phyloP scores from a whole-genome alignment of 2,329 filamentous ascomycete species.

The Hymenoscyphus repandus region DNA sequence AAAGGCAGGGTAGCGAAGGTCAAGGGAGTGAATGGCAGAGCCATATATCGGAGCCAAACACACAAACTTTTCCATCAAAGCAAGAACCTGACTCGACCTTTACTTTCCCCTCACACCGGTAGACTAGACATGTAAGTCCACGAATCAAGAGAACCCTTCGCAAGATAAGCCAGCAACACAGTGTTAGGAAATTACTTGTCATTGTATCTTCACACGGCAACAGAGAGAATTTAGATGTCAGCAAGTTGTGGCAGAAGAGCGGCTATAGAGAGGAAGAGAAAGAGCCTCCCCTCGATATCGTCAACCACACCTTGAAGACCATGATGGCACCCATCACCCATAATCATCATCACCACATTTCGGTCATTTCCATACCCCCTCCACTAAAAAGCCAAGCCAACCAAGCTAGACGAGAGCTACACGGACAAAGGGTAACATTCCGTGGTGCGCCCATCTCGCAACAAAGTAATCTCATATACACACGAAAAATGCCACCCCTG shows the following conservation, averaged over 20 bases:
- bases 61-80: too few species aligned
- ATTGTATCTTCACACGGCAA: conserved; percentile 4
- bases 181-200: conserved; percentile 15
- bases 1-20: too few species aligned
- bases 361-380: not conserved
- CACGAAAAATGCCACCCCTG: conserved; percentile 18
- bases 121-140: too few species aligned
- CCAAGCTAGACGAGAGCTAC: conserved; percentile 12
- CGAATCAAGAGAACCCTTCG: too few species aligned
- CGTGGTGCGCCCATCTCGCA: conserved; percentile 11
- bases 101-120: too few species aligned
- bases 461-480: conserved; percentile 29
- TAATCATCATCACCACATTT: too few species aligned
- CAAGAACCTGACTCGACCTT: too few species aligned
- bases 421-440: conserved; percentile 19
- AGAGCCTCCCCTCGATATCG: not conserved
- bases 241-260: conserved; percentile 19
- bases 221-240: conserved; percentile 11
- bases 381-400: conserved; percentile 12
- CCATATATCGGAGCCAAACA: not conserved
- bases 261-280: conserved; percentile 12
- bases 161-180: too few species aligned
- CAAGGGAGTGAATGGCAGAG: not conserved
- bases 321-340: conserved; percentile 1
- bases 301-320: not conserved